Evolutionary conservation across 2,329 filamentous ascomycete genomes (phyloP).

Genomic region (Claviceps purpurea): DNA sequence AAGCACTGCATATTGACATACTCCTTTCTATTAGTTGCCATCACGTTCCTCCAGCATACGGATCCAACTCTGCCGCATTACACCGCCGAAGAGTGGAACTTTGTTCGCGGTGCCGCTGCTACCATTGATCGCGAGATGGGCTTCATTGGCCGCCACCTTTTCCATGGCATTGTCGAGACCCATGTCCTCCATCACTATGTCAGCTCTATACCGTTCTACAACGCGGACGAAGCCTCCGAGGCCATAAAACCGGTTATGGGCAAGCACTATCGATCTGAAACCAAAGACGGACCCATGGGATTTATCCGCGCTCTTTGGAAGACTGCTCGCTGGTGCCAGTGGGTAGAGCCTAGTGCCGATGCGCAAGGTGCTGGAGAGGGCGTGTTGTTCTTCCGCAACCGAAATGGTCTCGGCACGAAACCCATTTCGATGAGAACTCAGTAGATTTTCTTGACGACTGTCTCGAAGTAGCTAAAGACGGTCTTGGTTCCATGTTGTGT

Average conservation of each 20-base stretch:
- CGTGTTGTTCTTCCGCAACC: conserved; percentile 90
- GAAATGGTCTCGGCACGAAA: conserved; percentile 64
- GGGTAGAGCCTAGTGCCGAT: conserved; percentile 83
- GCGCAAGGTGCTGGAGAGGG: conserved; percentile 69
- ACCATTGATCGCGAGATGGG: conserved; percentile 97
- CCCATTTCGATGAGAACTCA: conserved; percentile 15
- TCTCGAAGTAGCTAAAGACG: background rate
- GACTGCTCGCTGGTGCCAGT: conserved; percentile 80
- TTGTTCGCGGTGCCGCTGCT: conserved; percentile 80
- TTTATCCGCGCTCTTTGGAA: conserved; percentile 78
- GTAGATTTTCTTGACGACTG: background rate
- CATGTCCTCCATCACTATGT: conserved; percentile 98
- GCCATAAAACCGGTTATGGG: conserved; percentile 95
- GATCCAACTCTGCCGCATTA: conserved; percentile 92
- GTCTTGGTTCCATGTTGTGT: conserved; percentile 1
- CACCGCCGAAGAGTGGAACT: conserved; percentile 75
- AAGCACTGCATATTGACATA: background rate
- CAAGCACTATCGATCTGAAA: conserved; percentile 80
- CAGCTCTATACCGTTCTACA: conserved; percentile 90
- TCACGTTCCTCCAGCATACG: conserved; percentile 95
- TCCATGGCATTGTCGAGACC: conserved; percentile 95
- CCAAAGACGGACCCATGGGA: conserved; percentile 59
- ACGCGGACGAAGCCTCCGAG: conserved; percentile 87
- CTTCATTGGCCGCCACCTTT: conserved; percentile 78
- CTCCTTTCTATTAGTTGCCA: conserved; percentile 57